Evolutionary conservation across 2,329 filamentous ascomycete genomes (phyloP), one percentile per base, ranked within the genome.

Genomic region (Trichophyton rubrum): DNA sequence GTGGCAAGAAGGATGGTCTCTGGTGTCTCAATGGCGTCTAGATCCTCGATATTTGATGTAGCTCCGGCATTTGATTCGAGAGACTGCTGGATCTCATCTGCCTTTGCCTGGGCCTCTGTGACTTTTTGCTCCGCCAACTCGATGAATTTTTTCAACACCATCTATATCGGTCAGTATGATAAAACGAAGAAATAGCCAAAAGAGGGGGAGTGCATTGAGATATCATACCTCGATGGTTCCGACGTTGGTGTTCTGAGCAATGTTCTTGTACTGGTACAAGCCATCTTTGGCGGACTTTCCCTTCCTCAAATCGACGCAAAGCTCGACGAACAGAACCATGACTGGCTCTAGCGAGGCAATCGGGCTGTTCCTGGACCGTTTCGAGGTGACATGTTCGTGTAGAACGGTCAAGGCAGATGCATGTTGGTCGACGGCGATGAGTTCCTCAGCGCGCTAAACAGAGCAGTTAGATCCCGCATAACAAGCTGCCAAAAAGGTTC

Each of bases 211-310:
- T 57, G 20, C 51, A 58, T 40, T 59, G 74, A 63, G 40, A 43
- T 17, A n/a, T 30, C 27, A 30, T 78, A 90, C 88, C 85, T 97
- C 93, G 74, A 99, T 99, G 64, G 93, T 99, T 69, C 85, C 90
- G 67, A 99, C 90, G 73, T 97, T 97, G 68, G 92, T 96, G 79
- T 99, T 99, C 77, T 99, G 93, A 60, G 91, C 92, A 68, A 96
- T 97, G 77, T 99, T 99, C 83, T 99, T 99, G 84, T 99, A 99
- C 76, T 96, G 93, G 76, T 97, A 99, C 56, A 99, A 83, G 64
- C 93, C 93, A 79, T 99, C 93, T 82, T 99, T 99, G 75, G 92
- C 93, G 63, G 93, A 83, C 78, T 99, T 99, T 69, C 93, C 93
- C 79, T 97, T 99, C 79, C 93, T 90, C 70, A 96, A 85, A 72